These are phyloP conservation scores for Aspergillus sp. DNA, from an alignment of 2,329 filamentous ascomycete genomes.

Conservation along the genomic window DNA sequence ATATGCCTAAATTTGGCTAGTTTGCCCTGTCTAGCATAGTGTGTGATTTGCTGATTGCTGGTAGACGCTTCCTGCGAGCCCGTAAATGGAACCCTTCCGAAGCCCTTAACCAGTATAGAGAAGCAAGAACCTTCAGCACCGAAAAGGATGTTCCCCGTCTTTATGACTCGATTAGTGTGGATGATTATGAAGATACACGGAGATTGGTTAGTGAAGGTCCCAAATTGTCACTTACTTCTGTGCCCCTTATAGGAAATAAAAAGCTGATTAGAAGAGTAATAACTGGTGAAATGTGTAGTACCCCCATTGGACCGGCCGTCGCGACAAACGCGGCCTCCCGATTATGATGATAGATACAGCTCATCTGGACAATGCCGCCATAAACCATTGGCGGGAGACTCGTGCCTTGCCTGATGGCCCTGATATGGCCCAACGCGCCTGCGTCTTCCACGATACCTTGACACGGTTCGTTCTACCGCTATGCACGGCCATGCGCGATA, in stretches of 20 bases:
- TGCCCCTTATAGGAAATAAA: no score
- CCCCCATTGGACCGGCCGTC: constrained; percentile 20
- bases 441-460: constrained; percentile 11
- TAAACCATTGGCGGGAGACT: constrained; percentile 12
- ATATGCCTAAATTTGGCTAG: no score
- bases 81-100: constrained; percentile 5
- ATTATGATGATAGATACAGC: constrained; percentile 14
- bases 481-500: constrained; percentile 12
- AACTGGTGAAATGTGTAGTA: constrained; percentile 10
- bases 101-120: constrained; percentile 12
- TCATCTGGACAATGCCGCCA: constrained; percentile 4
- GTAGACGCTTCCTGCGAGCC: constrained; percentile 14
- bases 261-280: background rate
- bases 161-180: constrained; percentile 11
- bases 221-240: background rate
- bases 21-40: no score
- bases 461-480: constrained; percentile 17
- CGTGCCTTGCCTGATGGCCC: constrained; percentile 1
- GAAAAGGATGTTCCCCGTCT: constrained; percentile 9
- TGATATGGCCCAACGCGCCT: constrained; percentile 15
- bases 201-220: constrained; percentile 7
- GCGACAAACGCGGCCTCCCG: constrained; percentile 14
- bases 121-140: constrained; percentile 7
- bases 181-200: constrained; percentile 14
- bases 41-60: no score